phyloP scores from a whole-genome alignment of 208 protist species.

The Endotrypanum monterogeii region DNA sequence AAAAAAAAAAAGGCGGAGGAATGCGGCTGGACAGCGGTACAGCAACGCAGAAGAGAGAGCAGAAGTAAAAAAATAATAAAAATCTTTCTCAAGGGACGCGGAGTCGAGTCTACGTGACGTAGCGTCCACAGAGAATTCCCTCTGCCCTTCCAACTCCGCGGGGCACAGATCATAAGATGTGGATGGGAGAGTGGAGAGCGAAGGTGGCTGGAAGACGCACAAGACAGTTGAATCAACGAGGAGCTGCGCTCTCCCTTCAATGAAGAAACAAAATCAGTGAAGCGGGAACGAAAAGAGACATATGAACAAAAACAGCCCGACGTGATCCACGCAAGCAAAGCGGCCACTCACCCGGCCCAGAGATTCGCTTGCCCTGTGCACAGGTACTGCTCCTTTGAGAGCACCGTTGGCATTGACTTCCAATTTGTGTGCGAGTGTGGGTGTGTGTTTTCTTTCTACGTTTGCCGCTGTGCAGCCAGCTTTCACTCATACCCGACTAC shows the following conservation, averaged over 20 bases:
- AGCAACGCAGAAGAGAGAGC: too few species aligned
- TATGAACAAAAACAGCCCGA: neutral
- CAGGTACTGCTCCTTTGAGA: neutral
- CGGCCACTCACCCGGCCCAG: neutral
- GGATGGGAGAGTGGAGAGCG: neutral
- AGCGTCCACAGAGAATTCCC: too few species aligned
- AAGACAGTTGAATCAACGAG: neutral
- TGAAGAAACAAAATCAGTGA: neutral
- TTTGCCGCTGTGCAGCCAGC: too few species aligned
- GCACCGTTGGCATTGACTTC: neutral
- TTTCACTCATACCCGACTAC: neutral
- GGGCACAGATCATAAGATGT: neutral
- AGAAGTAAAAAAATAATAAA: too few species aligned
- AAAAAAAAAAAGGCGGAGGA: conserved; percentile 10
- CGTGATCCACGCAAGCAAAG: neutral
- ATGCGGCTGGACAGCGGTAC: too few species aligned
- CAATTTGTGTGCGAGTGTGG: too few species aligned
- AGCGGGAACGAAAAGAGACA: neutral
- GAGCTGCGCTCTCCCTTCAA: neutral
- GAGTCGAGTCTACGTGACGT: too few species aligned
- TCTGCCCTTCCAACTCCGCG: neutral
- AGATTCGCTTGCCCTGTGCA: neutral
- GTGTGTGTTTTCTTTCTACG: too few species aligned
- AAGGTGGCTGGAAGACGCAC: neutral
- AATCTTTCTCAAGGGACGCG: too few species aligned